Evolutionary conservation across 2,329 filamentous ascomycete genomes (phyloP), one percentile per base, ranked within the genome.

Genomic region (Leptographium radiaticola): DNA sequence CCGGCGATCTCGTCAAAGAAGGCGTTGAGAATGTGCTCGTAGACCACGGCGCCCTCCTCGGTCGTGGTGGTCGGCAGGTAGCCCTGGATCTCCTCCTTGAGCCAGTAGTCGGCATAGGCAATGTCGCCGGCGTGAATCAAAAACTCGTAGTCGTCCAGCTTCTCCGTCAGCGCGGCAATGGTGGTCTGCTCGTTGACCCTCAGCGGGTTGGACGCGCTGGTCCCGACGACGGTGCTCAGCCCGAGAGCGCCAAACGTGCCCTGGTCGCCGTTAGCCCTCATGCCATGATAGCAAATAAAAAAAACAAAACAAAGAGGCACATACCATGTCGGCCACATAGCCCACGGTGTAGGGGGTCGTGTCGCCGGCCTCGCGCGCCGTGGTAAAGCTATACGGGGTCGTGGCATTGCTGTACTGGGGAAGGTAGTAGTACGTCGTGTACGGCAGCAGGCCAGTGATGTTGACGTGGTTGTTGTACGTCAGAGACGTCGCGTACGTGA

Each of bases 121-220:
- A 76, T 64, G 56, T 77, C 74, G 49, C 75, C 74, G 30, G 74
- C 72, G 61, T 77, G 75, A 73, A 73, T 76, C 31, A 59, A 15
- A 31, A 59, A 59, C 42, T 59, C 58, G 49, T 47, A 57, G 18
- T 38, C 34, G 49, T 51, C 57, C 20, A 49, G 12, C 18, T n/a
- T 12, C 11, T 42, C 45, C 11, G 48, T 52, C 18, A 59, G 52
- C 15, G 57, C 54, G 8, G 53, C 33, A 30, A 59, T 52, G 4
- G 57, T 57, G 44, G 38, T 58, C 42, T 38, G 12, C 54, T 58
- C 58, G 42, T 52, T 51, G n/a, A 57, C 57, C 51, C 16, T n/a
- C 6, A 59, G 53, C 4, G 56, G 15, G 39, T 56, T 53, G 51
- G 49, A 43, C 30, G 52, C 50, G 18, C 44, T 44, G 7, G 15